A percentile compares a stretch with the other conserved stretches of the same genome.
These are phyloP conservation scores for Penicillium corylophilum DNA, from an alignment of 2,329 filamentous ascomycete species.

Conservation along the genomic window DNA sequence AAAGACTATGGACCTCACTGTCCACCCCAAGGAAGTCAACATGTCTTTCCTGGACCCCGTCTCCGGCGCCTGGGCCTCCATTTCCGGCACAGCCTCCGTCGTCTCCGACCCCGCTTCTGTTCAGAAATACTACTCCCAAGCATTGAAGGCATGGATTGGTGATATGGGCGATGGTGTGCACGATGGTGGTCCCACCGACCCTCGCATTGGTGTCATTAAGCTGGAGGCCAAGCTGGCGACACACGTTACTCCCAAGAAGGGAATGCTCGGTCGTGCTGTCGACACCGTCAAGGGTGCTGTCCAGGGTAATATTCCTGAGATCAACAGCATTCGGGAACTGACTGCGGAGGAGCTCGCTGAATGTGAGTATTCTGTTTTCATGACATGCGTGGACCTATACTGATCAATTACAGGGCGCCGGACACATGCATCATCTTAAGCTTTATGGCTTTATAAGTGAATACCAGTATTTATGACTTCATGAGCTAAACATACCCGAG, in stretches of 20 bases:
- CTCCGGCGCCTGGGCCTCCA: constrained; percentile 82
- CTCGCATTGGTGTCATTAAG: constrained; percentile 76
- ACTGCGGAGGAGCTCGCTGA: constrained; percentile 63
- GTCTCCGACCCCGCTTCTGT: constrained; percentile 68
- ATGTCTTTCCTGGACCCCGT: constrained; percentile 70
- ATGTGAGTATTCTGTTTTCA: constrained; percentile 43
- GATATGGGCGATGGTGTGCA: constrained; percentile 81
- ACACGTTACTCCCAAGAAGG: constrained; percentile 66
- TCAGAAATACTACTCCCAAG: constrained; percentile 70
- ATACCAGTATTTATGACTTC: constrained; percentile 5
- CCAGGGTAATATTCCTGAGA: constrained; percentile 67
- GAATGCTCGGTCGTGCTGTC: constrained; percentile 61
- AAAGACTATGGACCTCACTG: constrained; percentile 77
- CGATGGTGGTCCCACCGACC: constrained; percentile 77
- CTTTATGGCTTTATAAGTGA: background rate
- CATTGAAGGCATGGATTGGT: constrained; percentile 80
- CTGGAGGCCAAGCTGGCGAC: constrained; percentile 71
- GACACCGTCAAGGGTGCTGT: constrained; percentile 75
- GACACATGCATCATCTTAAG: constrained; percentile 24
- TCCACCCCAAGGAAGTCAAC: constrained; percentile 71
- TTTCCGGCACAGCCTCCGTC: constrained; percentile 71
- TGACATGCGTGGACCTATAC: constrained; percentile 3
- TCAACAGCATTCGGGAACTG: constrained; percentile 77
- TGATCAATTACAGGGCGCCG: constrained; percentile 27
- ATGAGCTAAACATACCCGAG: background rate